These are phyloP conservation scores for Wickerhamomyces sp. DNA, from an alignment of 1,139 yeast species.

Conservation along the genomic window DNA sequence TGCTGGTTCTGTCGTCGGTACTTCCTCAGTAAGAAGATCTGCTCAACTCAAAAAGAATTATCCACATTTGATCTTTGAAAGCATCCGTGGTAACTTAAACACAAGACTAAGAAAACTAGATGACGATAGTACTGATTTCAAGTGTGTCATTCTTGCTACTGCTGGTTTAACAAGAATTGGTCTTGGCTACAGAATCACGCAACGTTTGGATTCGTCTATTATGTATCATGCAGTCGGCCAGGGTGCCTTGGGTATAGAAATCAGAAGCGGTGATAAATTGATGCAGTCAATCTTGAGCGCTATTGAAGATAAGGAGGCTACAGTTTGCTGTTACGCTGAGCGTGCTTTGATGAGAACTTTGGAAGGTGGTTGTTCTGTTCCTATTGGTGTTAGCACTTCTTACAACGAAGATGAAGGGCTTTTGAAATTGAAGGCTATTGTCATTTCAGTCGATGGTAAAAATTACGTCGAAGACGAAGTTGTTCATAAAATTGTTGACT, in stretches of 20 bases:
- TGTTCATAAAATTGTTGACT: conserved; percentile 22
- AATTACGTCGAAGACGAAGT: conserved; percentile 48
- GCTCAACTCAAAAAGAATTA: conserved; percentile 63
- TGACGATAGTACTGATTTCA: conserved; percentile 57
- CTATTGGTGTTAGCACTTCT: conserved; percentile 80
- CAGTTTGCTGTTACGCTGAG: conserved; percentile 85
- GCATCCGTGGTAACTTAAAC: conserved; percentile 83
- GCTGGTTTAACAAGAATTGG: conserved; percentile 84
- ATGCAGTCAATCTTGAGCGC: conserved; percentile 54
- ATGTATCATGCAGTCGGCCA: conserved; percentile 98
- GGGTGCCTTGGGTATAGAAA: conserved; percentile 93
- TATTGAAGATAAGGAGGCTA: conserved; percentile 63
- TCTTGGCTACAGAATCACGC: conserved; percentile 64
- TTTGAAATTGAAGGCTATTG: conserved; percentile 61
- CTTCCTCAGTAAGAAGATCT: conserved; percentile 89
- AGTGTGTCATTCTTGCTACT: conserved; percentile 82
- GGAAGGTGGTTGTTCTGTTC: conserved; percentile 98
- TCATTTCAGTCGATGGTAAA: conserved; percentile 81
- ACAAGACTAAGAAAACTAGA: conserved; percentile 80
- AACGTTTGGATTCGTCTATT: conserved; percentile 65
- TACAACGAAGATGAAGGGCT: conserved; percentile 40
- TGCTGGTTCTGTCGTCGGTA: conserved; percentile 81
- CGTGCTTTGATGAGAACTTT: conserved; percentile 79
- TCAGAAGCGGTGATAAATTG: conserved; percentile 60
- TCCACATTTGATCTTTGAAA: conserved; percentile 59